phyloP scores from a whole-genome alignment of 192 early-diverging fungal genomes.

The Funneliformis mosseae region DNA sequence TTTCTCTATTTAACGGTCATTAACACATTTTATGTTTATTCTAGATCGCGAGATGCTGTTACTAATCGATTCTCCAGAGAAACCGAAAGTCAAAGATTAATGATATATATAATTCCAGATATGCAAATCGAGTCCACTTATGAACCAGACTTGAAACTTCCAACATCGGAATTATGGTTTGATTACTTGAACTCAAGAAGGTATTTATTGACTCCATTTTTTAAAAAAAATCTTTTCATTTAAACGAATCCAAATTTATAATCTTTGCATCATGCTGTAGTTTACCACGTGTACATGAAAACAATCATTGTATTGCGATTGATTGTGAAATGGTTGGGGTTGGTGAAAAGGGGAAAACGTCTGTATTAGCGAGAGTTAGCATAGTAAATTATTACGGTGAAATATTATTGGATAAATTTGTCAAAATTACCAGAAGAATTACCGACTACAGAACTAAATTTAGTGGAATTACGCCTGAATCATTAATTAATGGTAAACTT shows the following conservation, averaged over 20 bases:
- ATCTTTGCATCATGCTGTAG: background rate
- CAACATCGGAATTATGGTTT: background rate
- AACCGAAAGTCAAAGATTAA: background rate
- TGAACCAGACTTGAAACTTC: background rate
- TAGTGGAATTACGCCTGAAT: conserved; percentile 57
- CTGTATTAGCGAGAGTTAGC: conserved; percentile 70
- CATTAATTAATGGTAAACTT: background rate
- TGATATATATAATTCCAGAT: background rate
- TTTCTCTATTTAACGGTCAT: no score
- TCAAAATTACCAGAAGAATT: conserved; percentile 63
- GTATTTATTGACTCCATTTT: background rate
- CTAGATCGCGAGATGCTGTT: no score
- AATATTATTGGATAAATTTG: conserved; percentile 66
- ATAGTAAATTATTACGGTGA: conserved; percentile 80
- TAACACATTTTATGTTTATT: no score
- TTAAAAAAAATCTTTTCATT: background rate
- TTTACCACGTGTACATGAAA: background rate
- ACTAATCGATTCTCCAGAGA: no score
- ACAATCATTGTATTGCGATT: conserved; percentile 61
- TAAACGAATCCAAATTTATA: no score
- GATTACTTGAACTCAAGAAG: background rate
- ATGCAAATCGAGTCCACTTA: background rate
- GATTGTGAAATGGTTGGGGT: conserved; percentile 92
- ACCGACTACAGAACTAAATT: conserved; percentile 79
- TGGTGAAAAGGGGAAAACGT: conserved; percentile 61